A percentile compares a stretch with the other conserved stretches of the same genome.
Evolutionary conservation across 805 yeast genomes (phyloP).

Genomic region (Clavispora vitiphila): DNA sequence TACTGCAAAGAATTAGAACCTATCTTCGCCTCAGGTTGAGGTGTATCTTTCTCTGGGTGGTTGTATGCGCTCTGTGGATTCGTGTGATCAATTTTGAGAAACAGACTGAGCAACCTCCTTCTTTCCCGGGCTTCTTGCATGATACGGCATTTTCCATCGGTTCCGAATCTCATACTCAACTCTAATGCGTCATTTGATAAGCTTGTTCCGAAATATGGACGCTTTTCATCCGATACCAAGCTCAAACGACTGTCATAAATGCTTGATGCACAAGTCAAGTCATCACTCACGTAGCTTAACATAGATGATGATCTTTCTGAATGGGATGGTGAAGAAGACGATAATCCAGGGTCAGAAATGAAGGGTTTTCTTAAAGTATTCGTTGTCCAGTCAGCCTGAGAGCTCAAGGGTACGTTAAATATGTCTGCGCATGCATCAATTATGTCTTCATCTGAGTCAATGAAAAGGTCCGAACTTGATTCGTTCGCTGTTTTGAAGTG

Average conservation of each 20-base stretch:
- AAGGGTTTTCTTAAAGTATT: not conserved
- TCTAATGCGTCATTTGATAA: conserved; percentile 1
- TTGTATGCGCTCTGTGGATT: not conserved
- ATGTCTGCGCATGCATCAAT: not conserved
- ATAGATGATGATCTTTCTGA: not conserved
- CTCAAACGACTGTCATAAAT: not conserved
- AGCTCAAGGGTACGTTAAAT: conserved; percentile 1
- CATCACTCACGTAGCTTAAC: not conserved
- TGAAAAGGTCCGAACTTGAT: not conserved
- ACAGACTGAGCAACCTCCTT: not conserved
- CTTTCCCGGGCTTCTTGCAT: not conserved
- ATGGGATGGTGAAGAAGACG: not conserved
- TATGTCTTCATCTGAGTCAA: conserved; percentile 1
- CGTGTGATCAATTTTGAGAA: not conserved
- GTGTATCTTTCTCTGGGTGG: not conserved
- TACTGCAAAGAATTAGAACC: conserved; percentile 2
- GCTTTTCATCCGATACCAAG: not conserved
- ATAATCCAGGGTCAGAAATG: not conserved
- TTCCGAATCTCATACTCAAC: not conserved
- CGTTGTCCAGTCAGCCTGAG: not conserved
- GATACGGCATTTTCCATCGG: not conserved
- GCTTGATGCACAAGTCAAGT: not conserved
- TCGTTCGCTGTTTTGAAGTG: conserved; percentile 3
- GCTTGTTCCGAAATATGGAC: not conserved
- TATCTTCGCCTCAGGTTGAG: not conserved